Evolutionary conservation across 148 eudicot genomes (phyloP).

Genomic region (Chenopodium album): DNA sequence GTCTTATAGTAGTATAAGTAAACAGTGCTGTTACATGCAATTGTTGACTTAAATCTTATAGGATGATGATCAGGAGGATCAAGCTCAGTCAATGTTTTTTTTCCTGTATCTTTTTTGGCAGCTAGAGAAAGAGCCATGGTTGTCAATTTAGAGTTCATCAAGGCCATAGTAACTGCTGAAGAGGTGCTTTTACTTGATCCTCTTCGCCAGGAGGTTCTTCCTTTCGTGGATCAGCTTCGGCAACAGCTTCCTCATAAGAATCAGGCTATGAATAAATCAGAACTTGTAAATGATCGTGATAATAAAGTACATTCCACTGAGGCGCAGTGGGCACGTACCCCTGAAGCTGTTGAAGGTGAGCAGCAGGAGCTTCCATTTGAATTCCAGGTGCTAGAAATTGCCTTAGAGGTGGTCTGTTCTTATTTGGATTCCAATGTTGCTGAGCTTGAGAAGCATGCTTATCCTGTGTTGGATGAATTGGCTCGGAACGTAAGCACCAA

Average conservation of each 20-base stretch:
- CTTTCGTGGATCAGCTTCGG: slow-evolving; percentile 95
- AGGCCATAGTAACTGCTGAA: slow-evolving; percentile 96
- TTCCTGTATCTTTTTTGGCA: slow-evolving; percentile 24
- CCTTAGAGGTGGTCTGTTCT: slow-evolving; percentile 82
- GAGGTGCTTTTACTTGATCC: slow-evolving; percentile 96
- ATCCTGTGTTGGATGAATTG: slow-evolving; percentile 89
- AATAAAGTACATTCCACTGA: slow-evolving; percentile 36
- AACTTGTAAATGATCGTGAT: slow-evolving; percentile 38
- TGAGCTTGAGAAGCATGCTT: slow-evolving; percentile 88
- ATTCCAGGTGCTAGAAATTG: slow-evolving; percentile 92
- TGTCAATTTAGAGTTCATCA: slow-evolving; percentile 89
- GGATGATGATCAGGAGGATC: slow-evolving; percentile 2
- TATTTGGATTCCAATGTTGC: slow-evolving; percentile 79
- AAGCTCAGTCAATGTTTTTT: background rate
- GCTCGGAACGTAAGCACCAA: slow-evolving; percentile 88
- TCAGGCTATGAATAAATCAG: slow-evolving; percentile 33
- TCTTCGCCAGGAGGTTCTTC: slow-evolving; percentile 93
- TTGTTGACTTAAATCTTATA: slow-evolving; percentile 1
- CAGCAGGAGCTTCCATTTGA: slow-evolving; percentile 88
- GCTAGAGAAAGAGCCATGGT: slow-evolving; percentile 98
- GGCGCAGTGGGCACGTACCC: slow-evolving; percentile 50
- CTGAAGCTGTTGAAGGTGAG: slow-evolving; percentile 59
- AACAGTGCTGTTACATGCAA: background rate
- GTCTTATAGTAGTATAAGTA: background rate
- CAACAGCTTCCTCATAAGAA: slow-evolving; percentile 60